Evolutionary conservation across 306 rosid genomes (phyloP), one percentile per base, ranked within the genome.

Genomic region (Benincasa hispida): DNA sequence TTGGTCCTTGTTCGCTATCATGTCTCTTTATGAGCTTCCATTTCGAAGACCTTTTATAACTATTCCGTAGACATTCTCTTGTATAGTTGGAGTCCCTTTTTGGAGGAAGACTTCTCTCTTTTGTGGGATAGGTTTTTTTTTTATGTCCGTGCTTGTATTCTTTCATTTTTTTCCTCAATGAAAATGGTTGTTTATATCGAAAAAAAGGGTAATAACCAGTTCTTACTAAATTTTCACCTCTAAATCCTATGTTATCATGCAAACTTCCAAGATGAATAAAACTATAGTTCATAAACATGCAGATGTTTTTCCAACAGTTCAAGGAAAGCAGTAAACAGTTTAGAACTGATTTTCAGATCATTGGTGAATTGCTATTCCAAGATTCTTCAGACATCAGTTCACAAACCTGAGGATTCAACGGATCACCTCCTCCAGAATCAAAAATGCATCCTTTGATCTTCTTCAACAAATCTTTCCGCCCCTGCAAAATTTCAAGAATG

Each of bases 371-470:
- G 8, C 17, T 1, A 14, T 19, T 65, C 47, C 27, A 65, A 54
- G 18, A 50, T 32, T 34, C 27, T 14, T 41, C 5, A 8, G 24
- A 1, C 53, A 76, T 34, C 59, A 65, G 70, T 72, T 72, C 42
- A 22, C 73, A 63, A 62, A 94, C 97, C 97, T 92, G 85, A 17
- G 96, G 95, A 89, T 87, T 81, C 81, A 86, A 91, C 14, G 97
- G 96, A 5, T 82, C 95, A 0, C 88, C 98, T 21, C 91, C 98
- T 47, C 96, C 96, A 4, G 98, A 94, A 90, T 91, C 96, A 84
- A 92, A 85, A 76, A 91, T 74, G 86, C 93, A 89, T 57, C 93
- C 98, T 76, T 83, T 90, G 59, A 91, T 84, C 91, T 86, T 91
- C 66, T 87, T 85, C 79, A 87, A 77, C 77, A 90, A 61, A 39